A percentile compares a stretch with the other conserved stretches of the same genome.
These are phyloP conservation scores for Coemansia sp. DNA, from an alignment of 192 early-diverging fungal species.

Conservation along the genomic window DNA sequence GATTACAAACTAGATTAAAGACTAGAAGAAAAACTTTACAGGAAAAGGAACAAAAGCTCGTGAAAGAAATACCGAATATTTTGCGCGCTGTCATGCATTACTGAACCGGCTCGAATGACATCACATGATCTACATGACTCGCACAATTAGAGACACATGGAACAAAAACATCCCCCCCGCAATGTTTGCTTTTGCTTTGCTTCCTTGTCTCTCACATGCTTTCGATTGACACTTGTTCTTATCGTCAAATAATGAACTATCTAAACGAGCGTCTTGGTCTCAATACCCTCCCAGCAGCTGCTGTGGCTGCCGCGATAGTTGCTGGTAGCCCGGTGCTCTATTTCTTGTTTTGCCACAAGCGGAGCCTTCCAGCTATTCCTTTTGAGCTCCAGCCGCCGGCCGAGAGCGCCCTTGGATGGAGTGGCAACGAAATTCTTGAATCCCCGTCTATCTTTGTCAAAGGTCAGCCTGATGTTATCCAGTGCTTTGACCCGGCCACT, in stretches of 20 bases:
- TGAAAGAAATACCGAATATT: too few species aligned
- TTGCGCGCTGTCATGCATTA: too few species aligned
- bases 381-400: constrained; percentile 42
- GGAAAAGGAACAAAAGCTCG: too few species aligned
- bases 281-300: constrained; percentile 20
- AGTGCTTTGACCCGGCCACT: constrained; percentile 85
- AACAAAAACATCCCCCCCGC: too few species aligned
- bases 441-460: constrained; percentile 33
- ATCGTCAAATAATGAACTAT: constrained; percentile 14
- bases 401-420: constrained; percentile 45
- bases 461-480: constrained; percentile 54
- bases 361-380: constrained; percentile 26
- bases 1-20: too few species aligned
- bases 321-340: constrained; percentile 29
- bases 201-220: too few species aligned
- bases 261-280: constrained; percentile 10
- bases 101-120: too few species aligned
- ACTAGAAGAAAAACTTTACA: too few species aligned
- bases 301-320: constrained; percentile 22
- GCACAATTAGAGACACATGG: too few species aligned
- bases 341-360: constrained; percentile 8
- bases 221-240: not conserved
- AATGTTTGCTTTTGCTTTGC: too few species aligned
- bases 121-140: too few species aligned
- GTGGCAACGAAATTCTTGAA: constrained; percentile 19